Percentiles rank a stretch among this genome's conserved stretches.
Conservation (phyloP, 768 basidiomycete genomes). For the Agaricus bisporus region DNA sequence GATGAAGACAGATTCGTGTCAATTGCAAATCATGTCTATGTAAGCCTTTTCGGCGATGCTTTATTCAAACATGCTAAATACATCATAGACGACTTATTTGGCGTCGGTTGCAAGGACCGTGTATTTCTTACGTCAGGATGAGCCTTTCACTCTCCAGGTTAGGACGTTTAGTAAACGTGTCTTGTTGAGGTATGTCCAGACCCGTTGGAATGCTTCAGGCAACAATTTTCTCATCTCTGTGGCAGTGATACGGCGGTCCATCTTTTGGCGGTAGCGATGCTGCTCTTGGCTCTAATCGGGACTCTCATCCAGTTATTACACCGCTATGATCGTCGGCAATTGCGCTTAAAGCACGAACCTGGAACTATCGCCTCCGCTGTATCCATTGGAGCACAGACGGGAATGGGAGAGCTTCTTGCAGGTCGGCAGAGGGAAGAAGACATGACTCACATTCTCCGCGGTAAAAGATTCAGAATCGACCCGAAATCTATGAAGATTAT, state of each 20-base stretch:
- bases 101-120: conserved; percentile 43
- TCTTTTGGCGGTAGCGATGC: conserved; percentile 33
- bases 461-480: conserved; percentile 47
- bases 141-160: conserved; percentile 33
- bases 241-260: conserved; percentile 37
- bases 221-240: background rate
- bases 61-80: background rate
- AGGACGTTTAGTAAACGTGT: conserved; percentile 40
- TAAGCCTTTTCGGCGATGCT: conserved; percentile 22
- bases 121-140: conserved; percentile 37
- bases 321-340: conserved; percentile 32
- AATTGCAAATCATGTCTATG: conserved; percentile 40
- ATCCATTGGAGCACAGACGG: conserved; percentile 46
- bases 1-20: conserved; percentile 27
- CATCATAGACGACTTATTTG: conserved; percentile 36
- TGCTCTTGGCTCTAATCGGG: conserved; percentile 38
- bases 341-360: conserved; percentile 40
- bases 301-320: conserved; percentile 43
- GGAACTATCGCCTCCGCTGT: conserved; percentile 55
- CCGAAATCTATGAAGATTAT: conserved; percentile 43
- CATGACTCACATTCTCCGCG: conserved; percentile 32
- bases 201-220: background rate
- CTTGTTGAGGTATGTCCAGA: conserved; percentile 36
- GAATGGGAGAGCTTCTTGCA: conserved; percentile 38
- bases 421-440: conserved; percentile 33